Evolutionary conservation across 768 basidiomycete species (phyloP), one percentile per base, ranked within the genome.

Genomic region (Mycena filopes): DNA sequence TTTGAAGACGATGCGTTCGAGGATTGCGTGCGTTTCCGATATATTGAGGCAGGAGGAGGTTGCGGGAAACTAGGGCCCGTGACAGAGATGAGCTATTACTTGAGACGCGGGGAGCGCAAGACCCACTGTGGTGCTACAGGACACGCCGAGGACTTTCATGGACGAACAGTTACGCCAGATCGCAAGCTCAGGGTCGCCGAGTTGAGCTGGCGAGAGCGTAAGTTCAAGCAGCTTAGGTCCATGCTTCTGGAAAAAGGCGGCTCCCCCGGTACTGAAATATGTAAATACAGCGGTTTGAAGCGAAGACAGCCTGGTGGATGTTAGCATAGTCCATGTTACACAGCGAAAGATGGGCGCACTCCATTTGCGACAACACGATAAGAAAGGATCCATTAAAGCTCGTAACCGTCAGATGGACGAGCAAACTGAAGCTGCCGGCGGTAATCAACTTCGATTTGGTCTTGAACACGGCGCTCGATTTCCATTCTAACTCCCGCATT

Each of bases 1-100:
- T 46, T 18, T 23, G 41, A 63, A 56, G 4, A 53, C 63, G 15
- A 64, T 64, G 40, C 48, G 47, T 36, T 64, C 63, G 8, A 64
- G 48, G 16, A 5, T 16, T 3, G 18, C n/a, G 41, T 63, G 62
- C 6, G 8, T n/a, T 3, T 23, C 38, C 21, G 12, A 29, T 1
- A 18, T 26, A 2, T 28, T 40, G 10, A 45, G 10, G 13, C n/a
- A 18, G 31, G 33, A 53, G 4, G 33, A 28, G 25, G 20, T 16
- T 6, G 26, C 18, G 12, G 40, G 29, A 49, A 42, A 21, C 41
- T 29, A 46, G 18, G 20, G 40, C 4, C 3, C 20, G 60, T 0
- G 5, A 25, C 20, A 20, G 41, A 18, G 1, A 28, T 50, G 4
- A 26, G 13, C 16, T 9, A 50, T 13, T 29, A n/a, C n/a, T 2